Conservation (phyloP, 2,329 filamentous ascomycete genomes). For the Coniochaeta hoffmannii region DNA sequence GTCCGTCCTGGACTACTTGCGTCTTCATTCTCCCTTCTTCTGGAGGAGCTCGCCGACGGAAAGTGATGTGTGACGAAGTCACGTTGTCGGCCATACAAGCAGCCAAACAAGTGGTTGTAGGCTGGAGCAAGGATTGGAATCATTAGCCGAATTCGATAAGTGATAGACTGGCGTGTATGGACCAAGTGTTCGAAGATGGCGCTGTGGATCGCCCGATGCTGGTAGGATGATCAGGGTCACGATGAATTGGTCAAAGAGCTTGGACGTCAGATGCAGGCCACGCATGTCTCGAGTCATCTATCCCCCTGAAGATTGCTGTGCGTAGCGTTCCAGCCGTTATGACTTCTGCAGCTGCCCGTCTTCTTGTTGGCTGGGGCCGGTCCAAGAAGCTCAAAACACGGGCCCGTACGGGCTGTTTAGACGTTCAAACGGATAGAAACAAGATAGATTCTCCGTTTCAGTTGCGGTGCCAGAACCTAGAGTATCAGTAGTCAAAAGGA, state of each 20-base stretch:
- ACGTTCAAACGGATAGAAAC: constrained; percentile 24
- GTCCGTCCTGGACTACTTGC: not conserved
- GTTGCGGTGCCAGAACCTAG: too few relatives aligned
- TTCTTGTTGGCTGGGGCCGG: constrained; percentile 14
- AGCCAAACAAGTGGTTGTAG: not conserved
- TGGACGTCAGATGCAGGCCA: constrained; percentile 10
- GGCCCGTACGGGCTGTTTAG: constrained; percentile 17
- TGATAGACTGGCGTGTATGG: constrained; percentile 3
- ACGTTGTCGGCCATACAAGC: not conserved
- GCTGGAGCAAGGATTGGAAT: not conserved
- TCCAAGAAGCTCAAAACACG: constrained; percentile 18
- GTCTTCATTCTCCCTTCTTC: too few relatives aligned
- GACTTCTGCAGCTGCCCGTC: constrained; percentile 29
- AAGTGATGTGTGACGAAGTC: not conserved
- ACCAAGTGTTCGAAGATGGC: not conserved
- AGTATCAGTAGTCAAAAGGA: too few relatives aligned
- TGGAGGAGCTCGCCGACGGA: not conserved
- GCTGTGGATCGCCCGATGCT: constrained; percentile 5
- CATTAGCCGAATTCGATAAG: constrained; percentile 5
- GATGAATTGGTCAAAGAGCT: not conserved
- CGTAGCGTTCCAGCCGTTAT: constrained; percentile 24
- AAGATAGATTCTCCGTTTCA: not conserved
- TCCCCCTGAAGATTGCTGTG: constrained; percentile 21
- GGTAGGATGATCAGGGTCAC: constrained; percentile 3
- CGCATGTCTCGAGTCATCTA: constrained; percentile 31